phyloP scores from a whole-genome alignment of 2,329 filamentous ascomycete species.

The Coleophoma crateriformis region DNA sequence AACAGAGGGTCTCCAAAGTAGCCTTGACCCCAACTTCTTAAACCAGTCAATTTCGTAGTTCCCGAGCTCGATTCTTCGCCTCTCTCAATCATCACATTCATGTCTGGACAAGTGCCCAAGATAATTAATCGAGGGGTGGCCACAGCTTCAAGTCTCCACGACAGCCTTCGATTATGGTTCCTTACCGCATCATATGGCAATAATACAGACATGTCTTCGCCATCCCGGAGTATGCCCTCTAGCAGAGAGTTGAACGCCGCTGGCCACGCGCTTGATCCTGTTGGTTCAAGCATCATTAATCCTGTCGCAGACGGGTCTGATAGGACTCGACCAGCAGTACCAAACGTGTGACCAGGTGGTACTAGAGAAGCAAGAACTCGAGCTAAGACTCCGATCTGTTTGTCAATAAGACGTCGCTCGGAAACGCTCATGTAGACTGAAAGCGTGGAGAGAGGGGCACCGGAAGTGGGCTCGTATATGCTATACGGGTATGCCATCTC shows the following conservation, averaged over 20 bases:
- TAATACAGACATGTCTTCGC: constrained; percentile 52
- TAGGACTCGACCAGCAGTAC: constrained; percentile 19
- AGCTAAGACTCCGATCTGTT: constrained; percentile 21
- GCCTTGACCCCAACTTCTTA: constrained; percentile 54
- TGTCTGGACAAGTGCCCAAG: constrained; percentile 45
- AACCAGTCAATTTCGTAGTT: constrained; percentile 34
- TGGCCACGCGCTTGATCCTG: constrained; percentile 42
- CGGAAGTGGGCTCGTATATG: constrained; percentile 17
- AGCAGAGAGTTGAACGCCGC: constrained; percentile 51
- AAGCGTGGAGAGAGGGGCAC: constrained; percentile 18
- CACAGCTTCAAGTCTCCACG: constrained; percentile 45
- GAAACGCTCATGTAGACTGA: constrained; percentile 18
- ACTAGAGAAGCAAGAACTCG: constrained; percentile 19
- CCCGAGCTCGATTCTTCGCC: constrained; percentile 5
- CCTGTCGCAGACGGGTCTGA: constrained; percentile 10
- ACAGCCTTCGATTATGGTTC: constrained; percentile 42
- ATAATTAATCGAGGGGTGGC: constrained; percentile 45
- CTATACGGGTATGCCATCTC: constrained; percentile 26
- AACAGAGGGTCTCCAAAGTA: constrained; percentile 57
- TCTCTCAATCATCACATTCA: constrained; percentile 40
- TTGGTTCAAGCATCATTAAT: constrained; percentile 1
- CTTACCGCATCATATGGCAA: constrained; percentile 52
- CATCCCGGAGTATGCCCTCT: constrained; percentile 51
- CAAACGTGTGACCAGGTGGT: constrained; percentile 23
- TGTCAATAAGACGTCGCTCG: constrained; percentile 18